Conservation (phyloP, 768 basidiomycete genomes). For the Mycena albidolilacea region DNA sequence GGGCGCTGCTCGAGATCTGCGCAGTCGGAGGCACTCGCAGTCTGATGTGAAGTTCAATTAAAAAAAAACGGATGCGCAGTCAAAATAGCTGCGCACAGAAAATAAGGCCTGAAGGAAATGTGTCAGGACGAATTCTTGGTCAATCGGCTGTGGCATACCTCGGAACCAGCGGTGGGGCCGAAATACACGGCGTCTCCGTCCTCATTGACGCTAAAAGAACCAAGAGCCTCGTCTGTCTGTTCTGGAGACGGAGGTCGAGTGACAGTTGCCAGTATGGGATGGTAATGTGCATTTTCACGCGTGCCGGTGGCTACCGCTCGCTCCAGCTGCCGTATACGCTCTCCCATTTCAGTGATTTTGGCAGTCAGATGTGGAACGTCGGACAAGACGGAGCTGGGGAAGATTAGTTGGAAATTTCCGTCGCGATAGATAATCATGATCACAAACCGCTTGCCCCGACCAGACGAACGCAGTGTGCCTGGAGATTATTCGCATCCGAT, state of each 20-base stretch:
- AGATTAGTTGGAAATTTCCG: not conserved
- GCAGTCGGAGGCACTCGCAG: conserved; percentile 21
- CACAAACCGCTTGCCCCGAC: conserved; percentile 47
- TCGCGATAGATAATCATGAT: not conserved
- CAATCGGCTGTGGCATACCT: conserved; percentile 46
- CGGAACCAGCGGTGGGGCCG: conserved; percentile 64
- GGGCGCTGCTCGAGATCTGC: not conserved
- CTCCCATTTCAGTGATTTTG: conserved; percentile 57
- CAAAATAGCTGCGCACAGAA: conserved; percentile 10
- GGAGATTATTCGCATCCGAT: conserved; percentile 38
- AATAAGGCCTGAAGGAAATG: conserved; percentile 26
- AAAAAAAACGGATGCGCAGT: not conserved
- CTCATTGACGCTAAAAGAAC: conserved; percentile 60
- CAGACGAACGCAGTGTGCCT: conserved; percentile 52
- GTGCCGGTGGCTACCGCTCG: conserved; percentile 53
- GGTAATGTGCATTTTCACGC: not conserved
- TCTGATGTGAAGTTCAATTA: conserved; percentile 17
- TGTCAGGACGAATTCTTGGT: not conserved
- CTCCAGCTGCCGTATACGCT: conserved; percentile 60
- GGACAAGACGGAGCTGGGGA: conserved; percentile 52
- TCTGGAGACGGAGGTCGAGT: conserved; percentile 16
- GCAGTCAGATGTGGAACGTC: conserved; percentile 56
- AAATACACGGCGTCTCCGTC: conserved; percentile 65
- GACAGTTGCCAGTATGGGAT: conserved; percentile 18
- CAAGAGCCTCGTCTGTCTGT: conserved; percentile 53